A percentile compares a stretch with the other conserved stretches of the same genome.
These are phyloP conservation scores for Annulohypoxylon truncatum DNA, from an alignment of 2,329 filamentous ascomycete genomes.

Conservation along the genomic window DNA sequence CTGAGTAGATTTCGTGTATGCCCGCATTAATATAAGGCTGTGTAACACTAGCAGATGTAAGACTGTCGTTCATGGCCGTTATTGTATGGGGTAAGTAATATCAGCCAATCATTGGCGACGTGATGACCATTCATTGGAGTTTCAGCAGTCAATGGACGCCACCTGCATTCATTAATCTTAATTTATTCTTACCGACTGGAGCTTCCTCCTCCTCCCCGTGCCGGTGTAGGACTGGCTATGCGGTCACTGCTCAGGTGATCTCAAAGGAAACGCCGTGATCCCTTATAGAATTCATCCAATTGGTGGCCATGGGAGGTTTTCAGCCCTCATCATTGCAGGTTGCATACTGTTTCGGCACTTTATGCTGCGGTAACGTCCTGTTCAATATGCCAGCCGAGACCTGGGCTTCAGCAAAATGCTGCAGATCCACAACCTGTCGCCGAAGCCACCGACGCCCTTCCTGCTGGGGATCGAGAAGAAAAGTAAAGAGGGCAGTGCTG, in stretches of 20 bases:
- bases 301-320: constrained; percentile 1
- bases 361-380: background rate
- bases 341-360: constrained; percentile 9
- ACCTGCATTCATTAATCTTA: constrained; percentile 21
- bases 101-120: constrained; percentile 12
- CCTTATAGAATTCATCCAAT: constrained; percentile 2
- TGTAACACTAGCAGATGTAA: constrained; percentile 7
- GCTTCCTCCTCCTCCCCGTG: background rate
- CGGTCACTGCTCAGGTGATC: constrained; percentile 17
- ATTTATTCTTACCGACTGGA: constrained; percentile 1
- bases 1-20: background rate
- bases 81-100: constrained; percentile 6
- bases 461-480: background rate
- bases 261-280: background rate
- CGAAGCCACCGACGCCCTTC: background rate
- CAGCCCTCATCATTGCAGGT: background rate
- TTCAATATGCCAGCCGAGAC: background rate
- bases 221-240: background rate
- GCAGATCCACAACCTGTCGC: background rate
- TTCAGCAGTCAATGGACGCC: background rate
- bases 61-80: background rate
- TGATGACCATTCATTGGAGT: constrained; percentile 7
- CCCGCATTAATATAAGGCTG: constrained; percentile 14
- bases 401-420: constrained; percentile 13
- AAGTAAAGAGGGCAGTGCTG: background rate